Conservation (phyloP, 192 early-diverging fungal species). For the Podila horticola region DNA sequence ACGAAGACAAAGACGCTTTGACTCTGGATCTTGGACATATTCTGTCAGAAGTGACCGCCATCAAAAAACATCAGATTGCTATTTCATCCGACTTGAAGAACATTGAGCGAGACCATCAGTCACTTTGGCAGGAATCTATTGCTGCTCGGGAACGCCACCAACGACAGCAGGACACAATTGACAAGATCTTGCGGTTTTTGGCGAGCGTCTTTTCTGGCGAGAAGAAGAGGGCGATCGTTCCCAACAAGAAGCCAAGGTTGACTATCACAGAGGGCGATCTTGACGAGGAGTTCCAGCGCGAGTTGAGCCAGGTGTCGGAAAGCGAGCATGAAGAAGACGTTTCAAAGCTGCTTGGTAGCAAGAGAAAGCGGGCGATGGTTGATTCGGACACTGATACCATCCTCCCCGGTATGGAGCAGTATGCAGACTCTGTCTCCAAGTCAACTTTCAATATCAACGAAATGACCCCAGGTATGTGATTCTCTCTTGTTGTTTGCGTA, state of each 20-base stretch:
- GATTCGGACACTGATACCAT: constrained; percentile 18
- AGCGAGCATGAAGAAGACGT: constrained; percentile 42
- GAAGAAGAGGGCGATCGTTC: constrained; percentile 58
- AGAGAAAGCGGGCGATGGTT: constrained; percentile 40
- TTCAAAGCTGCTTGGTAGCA: constrained; percentile 27
- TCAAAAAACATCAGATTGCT: constrained; percentile 90
- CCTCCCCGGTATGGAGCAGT: constrained; percentile 26
- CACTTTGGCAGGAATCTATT: constrained; percentile 88
- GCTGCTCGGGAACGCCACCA: constrained; percentile 81
- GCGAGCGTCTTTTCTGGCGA: constrained; percentile 84
- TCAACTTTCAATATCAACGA: constrained; percentile 21
- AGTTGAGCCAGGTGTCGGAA: not conserved
- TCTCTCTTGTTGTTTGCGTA: not conserved
- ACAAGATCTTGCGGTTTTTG: constrained; percentile 93
- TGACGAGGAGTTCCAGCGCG: constrained; percentile 20
- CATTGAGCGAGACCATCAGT: constrained; percentile 89
- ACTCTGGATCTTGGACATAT: constrained; percentile 63
- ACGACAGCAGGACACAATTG: constrained; percentile 90
- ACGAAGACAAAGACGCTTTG: constrained; percentile 51
- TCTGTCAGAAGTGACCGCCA: constrained; percentile 83
- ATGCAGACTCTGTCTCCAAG: not conserved
- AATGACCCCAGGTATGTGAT: constrained; percentile 34
- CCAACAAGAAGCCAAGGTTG: constrained; percentile 59
- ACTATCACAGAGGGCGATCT: constrained; percentile 40
- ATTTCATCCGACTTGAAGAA: constrained; percentile 88